Evolutionary conservation across 805 yeast genomes (phyloP), one percentile per base, ranked within the genome.

Genomic region (Yarrowia divulgata): DNA sequence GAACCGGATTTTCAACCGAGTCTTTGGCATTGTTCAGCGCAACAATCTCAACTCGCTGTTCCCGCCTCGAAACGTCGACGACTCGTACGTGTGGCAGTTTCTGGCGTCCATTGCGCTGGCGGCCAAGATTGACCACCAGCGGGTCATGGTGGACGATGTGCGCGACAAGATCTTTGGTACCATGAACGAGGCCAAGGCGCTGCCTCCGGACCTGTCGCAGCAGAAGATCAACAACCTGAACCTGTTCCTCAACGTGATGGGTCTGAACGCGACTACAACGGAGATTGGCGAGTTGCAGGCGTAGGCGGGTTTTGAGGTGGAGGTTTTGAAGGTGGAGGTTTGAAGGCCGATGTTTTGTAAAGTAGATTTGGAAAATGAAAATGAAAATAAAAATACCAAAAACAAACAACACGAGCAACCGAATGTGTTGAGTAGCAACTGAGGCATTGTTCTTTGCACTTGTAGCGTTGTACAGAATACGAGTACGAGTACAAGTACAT

Each of bases 181-280:
- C 12, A 90, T 93, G 85, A 86, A 83, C 71, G 85, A 88, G 71
- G 94, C 97, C 16, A 84, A 85, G 64, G 82, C 85, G 50, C 82
- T 84, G 67, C 81, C 83, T 70, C 79, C 84, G 75, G 82, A 87
- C 72, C 85, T 83, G 19, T 75, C 85, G 83, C 73, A 86, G 82
- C 73, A 87, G 83, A 80, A 84, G 89, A 75, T 90, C 76, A 87
- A 86, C 72, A 93, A 93, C 76, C 85, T 94, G 85, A 94, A 94
- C 78, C 81, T 94, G 85, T 93, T 93, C 81, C 85, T 94, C 80
- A 95, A 94, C 74, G 98, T 93, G 58, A 93, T 94, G 96, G 99
- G 99, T 8, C 85, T 94, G 72, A 91, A 90, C 70, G 97, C 98
- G 7, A 90, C 91, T 73, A 95, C 91, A 74, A 89, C 88, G 69